Evolutionary conservation across 345 rosid species (phyloP).

Genomic region (Salix exigua): DNA sequence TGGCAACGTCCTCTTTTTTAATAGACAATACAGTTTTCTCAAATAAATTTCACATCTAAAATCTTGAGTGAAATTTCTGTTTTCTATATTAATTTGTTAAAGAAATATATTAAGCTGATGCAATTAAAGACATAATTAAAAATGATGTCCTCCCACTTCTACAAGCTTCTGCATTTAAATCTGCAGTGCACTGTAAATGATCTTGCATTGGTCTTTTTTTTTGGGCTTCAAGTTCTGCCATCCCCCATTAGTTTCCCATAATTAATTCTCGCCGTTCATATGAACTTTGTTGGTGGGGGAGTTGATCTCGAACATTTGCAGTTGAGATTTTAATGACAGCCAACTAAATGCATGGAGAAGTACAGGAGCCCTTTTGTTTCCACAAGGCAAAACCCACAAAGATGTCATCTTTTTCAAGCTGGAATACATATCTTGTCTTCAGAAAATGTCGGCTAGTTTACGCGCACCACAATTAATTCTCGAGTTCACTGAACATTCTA

Average conservation of each 20-base stretch:
- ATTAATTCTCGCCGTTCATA: not conserved
- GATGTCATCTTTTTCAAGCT: no score
- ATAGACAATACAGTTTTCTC: not conserved
- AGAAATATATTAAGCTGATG: not conserved
- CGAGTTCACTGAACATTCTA: no score
- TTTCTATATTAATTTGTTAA: not conserved
- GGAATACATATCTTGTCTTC: no score
- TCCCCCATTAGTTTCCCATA: not conserved
- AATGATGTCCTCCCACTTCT: not conserved
- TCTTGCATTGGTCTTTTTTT: not conserved
- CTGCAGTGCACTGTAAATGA: not conserved
- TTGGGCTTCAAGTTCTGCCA: not conserved
- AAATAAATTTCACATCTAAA: not conserved
- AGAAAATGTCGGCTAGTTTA: no score
- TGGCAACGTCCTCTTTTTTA: not conserved
- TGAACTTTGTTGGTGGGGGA: not conserved
- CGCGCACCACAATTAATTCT: no score
- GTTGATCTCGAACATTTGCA: not conserved
- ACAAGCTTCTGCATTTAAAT: not conserved
- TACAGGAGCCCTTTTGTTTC: not conserved
- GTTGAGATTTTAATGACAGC: not conserved
- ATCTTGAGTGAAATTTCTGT: not conserved
- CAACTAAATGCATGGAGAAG: not conserved
- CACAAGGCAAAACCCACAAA: no score
- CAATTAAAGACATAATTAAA: not conserved